Conservation (phyloP, 2,329 filamentous ascomycete genomes). For the Stagonosporopsis vannaccii region DNA sequence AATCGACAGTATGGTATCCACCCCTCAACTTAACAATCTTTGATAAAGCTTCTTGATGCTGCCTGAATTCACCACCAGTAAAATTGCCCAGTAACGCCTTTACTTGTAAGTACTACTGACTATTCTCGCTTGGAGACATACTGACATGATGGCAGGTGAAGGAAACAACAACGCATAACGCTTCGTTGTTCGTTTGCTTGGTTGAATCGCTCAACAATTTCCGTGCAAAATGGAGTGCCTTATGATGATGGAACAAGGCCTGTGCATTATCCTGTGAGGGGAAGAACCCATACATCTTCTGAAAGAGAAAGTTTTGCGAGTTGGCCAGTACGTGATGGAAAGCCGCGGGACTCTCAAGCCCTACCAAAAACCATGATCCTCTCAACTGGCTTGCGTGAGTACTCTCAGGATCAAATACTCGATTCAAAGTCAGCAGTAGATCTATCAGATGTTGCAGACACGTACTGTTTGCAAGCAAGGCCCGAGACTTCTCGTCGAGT, state of each 20-base stretch:
- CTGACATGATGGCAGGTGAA: constrained; percentile 42
- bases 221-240: constrained; percentile 28
- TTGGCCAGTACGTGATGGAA: constrained; percentile 40
- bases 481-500: constrained; percentile 32
- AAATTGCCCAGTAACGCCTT: constrained; percentile 33
- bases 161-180: constrained; percentile 28
- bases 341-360: constrained; percentile 27
- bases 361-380: constrained; percentile 39
- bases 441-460: neutral
- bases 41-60: constrained; percentile 34
- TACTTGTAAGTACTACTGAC: constrained; percentile 2
- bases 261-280: constrained; percentile 29
- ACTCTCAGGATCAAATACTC: constrained; percentile 35
- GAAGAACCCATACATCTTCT: constrained; percentile 29
- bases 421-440: constrained; percentile 18
- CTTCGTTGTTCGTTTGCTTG: constrained; percentile 32
- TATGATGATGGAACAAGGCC: constrained; percentile 33
- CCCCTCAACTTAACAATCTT: constrained; percentile 35
- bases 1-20: constrained; percentile 30
- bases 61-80: constrained; percentile 27
- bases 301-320: constrained; percentile 36
- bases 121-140: neutral
- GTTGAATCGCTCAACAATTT: constrained; percentile 31
- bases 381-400: constrained; percentile 33
- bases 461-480: constrained; percentile 37